Evolutionary conservation across 2,329 filamentous ascomycete genomes (phyloP).

Genomic region (Colletotrichum eleusines): DNA sequence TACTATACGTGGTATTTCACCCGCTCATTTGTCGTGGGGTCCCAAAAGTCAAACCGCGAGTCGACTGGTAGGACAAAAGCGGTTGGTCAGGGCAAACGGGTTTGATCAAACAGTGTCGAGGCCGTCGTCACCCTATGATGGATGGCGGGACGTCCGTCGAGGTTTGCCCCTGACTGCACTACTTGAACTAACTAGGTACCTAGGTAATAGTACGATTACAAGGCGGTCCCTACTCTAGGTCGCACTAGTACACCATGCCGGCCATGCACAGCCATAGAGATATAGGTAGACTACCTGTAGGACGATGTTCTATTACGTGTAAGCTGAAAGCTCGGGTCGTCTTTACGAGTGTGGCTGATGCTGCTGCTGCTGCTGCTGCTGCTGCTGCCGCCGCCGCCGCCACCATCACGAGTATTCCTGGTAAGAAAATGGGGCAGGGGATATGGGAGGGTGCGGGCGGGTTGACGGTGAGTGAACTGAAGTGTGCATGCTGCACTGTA

Average conservation of each 20-base stretch:
- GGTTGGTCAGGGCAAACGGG: neutral
- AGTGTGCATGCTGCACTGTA: too few species aligned
- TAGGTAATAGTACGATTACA: too few species aligned
- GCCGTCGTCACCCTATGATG: neutral
- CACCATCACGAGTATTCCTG: constrained; percentile 22
- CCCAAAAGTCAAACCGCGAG: neutral
- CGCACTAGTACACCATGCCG: too few species aligned
- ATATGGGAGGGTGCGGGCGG: neutral
- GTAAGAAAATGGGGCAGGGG: neutral
- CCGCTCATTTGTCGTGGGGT: neutral
- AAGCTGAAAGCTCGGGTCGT: constrained; percentile 16
- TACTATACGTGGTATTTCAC: neutral
- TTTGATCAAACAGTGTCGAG: neutral
- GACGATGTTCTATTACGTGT: too few species aligned
- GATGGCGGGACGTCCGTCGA: constrained; percentile 2
- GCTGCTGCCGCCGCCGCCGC: too few species aligned
- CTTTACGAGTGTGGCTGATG: constrained; percentile 16
- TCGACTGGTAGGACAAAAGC: neutral
- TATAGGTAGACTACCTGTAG: too few species aligned
- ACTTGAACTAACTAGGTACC: too few species aligned
- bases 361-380: too few species aligned
- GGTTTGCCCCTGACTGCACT: constrained; percentile 27
- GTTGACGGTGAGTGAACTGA: too few species aligned
- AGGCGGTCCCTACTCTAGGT: too few species aligned
- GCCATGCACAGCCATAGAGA: too few species aligned